Evolutionary conservation across 148 eudicot genomes (phyloP).

Genomic region (Agrostemma githago): DNA sequence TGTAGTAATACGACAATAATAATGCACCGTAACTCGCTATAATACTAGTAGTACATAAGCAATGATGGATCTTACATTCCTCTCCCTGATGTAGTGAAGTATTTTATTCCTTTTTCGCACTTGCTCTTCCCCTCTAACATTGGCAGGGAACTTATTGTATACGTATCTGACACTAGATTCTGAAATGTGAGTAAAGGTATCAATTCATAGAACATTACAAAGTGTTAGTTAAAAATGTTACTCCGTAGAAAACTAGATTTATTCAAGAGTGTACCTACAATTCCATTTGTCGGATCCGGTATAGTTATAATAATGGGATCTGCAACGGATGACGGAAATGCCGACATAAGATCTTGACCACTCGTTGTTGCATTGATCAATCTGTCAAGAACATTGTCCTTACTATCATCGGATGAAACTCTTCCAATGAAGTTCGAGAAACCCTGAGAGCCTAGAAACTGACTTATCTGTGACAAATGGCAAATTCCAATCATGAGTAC

Average conservation of each 20-base stretch:
- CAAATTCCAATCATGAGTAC: slow-evolving; percentile 9
- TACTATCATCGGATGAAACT: slow-evolving; percentile 58
- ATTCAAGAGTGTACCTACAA: slow-evolving; percentile 42
- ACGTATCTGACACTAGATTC: slow-evolving; percentile 61
- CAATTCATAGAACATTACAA: not conserved
- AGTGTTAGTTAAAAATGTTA: not conserved
- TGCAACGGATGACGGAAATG: slow-evolving; percentile 43
- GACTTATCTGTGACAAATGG: slow-evolving; percentile 49
- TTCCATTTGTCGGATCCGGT: slow-evolving; percentile 57
- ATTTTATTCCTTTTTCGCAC: slow-evolving; percentile 77
- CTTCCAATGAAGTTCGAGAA: slow-evolving; percentile 83
- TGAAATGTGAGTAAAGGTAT: slow-evolving; percentile 10
- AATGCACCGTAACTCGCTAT: slow-evolving; percentile 32
- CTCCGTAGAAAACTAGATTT: not conserved
- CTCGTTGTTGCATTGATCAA: slow-evolving; percentile 80
- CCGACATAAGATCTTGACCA: slow-evolving; percentile 67
- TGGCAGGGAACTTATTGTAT: slow-evolving; percentile 80
- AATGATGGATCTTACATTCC: slow-evolving; percentile 36
- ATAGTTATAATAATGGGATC: slow-evolving; percentile 71
- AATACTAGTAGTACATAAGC: not conserved
- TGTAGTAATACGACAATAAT: slow-evolving; percentile 5
- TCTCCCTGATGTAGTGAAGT: slow-evolving; percentile 27
- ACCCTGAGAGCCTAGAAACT: slow-evolving; percentile 80
- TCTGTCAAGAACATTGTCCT: slow-evolving; percentile 75
- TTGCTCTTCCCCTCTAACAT: slow-evolving; percentile 64